Evolutionary conservation across 106 monocot species (phyloP), one percentile per base, ranked within the genome.

Genomic region (Allium fistulosum): DNA sequence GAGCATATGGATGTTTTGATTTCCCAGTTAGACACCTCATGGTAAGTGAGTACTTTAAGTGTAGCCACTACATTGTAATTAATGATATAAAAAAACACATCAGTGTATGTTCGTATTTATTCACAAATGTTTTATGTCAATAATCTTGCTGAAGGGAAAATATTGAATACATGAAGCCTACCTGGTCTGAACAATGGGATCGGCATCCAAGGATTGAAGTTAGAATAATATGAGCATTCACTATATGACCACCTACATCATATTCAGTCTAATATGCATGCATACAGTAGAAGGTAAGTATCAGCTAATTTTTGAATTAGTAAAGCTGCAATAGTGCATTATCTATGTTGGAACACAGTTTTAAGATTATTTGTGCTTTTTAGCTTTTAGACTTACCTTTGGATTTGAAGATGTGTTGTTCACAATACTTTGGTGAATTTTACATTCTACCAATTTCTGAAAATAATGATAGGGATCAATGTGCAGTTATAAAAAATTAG

Each of bases 221-320:
- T 64, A 83, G 94, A 37, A 94, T 94, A 46, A 61, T 76, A 53
- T 71, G 74, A 46, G 81, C 84, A 75, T 83, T 94, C 64, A 87
- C 49, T 4, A 68, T 78, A 28, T 63, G 48, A 2, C 94, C 90
- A 60, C 94, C 94, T 12, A 90, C 72, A 18, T 77, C 79, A 59
- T 84, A 94, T 46, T 80, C 70, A 72, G 85, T 85, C 94, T 93
- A 26, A 47, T 28, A 7, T 17, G 61, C 11, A 69, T 37, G 28
- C 37, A 11, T 57, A 62, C 16, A 61, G 51, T 1, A 46, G 50
- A 16, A 49, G 55, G 14, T 45, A 51, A 59, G 13, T 11, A 46
- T 6, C 4, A 9, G 1, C 8, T 10, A 11, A 64, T 14, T 7
- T 62, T 69, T 15, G 8, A 58, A 26, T 3, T 8, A 26, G 11